Percentiles rank a stretch among this genome's conserved stretches.
phyloP scores from a whole-genome alignment of 306 rosid species.

The Albizia julibrissin region DNA sequence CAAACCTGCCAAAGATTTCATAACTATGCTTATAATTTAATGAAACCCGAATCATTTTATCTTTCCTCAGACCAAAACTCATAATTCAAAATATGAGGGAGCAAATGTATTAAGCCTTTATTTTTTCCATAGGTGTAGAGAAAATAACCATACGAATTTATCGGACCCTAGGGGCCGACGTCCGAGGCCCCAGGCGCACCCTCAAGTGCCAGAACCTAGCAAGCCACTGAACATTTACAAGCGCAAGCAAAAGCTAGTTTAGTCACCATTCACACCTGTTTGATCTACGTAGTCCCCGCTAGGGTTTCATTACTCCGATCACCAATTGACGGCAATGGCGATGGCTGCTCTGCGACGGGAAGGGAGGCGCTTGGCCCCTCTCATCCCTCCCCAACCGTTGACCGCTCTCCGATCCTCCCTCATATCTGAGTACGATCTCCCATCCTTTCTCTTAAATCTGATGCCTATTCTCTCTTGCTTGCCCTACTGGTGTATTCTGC shows the following conservation, averaged over 20 bases:
- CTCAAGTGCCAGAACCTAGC: background rate
- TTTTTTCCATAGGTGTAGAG: too few species aligned
- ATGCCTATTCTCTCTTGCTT: background rate
- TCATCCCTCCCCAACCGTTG: conserved; percentile 58
- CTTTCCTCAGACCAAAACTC: too few species aligned
- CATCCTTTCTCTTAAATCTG: background rate
- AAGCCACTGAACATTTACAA: background rate
- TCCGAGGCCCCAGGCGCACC: background rate
- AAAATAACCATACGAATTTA: background rate
- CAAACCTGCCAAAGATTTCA: too few species aligned
- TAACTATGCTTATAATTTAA: too few species aligned
- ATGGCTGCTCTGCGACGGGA: conserved; percentile 93
- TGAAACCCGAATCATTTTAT: too few species aligned
- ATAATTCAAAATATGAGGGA: too few species aligned
- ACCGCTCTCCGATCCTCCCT: conserved; percentile 38
- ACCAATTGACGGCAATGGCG: conserved; percentile 59
- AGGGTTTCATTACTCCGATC: conserved; percentile 50
- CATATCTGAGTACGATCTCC: conserved; percentile 36
- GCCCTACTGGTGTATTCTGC: background rate
- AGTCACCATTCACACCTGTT: background rate
- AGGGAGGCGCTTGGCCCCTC: conserved; percentile 79
- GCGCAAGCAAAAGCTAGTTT: background rate
- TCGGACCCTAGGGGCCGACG: background rate
- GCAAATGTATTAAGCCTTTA: too few species aligned
- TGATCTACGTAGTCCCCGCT: conserved; percentile 11